A percentile compares a stretch with the other conserved stretches of the same genome.
phyloP scores from a whole-genome alignment of 768 basidiomycete genomes.

The Lactarius hatsudake region DNA sequence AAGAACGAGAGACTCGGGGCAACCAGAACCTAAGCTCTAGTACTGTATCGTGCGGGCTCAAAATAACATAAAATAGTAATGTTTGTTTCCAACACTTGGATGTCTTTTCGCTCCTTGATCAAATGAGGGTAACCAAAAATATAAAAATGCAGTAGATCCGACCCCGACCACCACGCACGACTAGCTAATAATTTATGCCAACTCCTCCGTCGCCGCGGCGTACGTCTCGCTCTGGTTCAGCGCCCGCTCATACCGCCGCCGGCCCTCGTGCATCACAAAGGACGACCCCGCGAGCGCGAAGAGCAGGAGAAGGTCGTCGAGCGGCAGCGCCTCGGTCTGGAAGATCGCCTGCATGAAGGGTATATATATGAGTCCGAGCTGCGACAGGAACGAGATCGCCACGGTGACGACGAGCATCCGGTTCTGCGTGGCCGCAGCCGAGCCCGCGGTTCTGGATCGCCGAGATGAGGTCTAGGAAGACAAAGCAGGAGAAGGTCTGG shows the following conservation, averaged over 20 bases:
- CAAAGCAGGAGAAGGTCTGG: slow-evolving; percentile 95
- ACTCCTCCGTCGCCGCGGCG: slow-evolving; percentile 51
- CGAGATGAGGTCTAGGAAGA: slow-evolving; percentile 94
- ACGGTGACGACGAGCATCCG: slow-evolving; percentile 88
- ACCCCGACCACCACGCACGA: neutral
- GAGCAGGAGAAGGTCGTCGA: slow-evolving; percentile 67
- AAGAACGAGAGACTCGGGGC: too few species aligned
- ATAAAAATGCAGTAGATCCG: neutral
- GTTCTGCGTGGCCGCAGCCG: slow-evolving; percentile 77
- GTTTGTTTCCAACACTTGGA: too few species aligned
- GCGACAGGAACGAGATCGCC: slow-evolving; percentile 77
- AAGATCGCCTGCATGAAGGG: slow-evolving; percentile 89
- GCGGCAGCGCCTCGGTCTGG: slow-evolving; percentile 81
- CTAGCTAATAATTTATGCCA: slow-evolving; percentile 37
- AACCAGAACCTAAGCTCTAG: too few species aligned
- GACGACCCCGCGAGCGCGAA: slow-evolving; percentile 64
- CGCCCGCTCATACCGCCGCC: slow-evolving; percentile 74
- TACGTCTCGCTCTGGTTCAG: slow-evolving; percentile 54
- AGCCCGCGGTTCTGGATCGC: slow-evolving; percentile 93
- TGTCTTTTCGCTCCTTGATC: too few species aligned
- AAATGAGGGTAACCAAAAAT: neutral
- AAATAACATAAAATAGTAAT: too few species aligned
- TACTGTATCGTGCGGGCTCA: too few species aligned
- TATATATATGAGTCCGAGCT: slow-evolving; percentile 85
- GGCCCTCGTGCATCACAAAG: slow-evolving; percentile 69